Evolutionary conservation across 441 rosid genomes (phyloP).

Genomic region (Aquilaria agallochum): DNA sequence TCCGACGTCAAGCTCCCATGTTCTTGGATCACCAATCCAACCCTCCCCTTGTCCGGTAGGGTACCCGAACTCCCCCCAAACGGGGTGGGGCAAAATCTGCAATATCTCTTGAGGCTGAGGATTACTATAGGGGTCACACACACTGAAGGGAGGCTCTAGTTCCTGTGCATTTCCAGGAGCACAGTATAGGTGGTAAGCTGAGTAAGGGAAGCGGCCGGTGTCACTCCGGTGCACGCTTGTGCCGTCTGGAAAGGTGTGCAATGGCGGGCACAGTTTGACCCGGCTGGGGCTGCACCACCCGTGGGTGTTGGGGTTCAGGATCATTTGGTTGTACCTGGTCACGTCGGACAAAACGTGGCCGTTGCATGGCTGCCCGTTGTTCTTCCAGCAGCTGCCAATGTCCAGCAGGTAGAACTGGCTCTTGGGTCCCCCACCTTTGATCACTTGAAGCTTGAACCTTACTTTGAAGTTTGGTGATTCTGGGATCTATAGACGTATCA

Average conservation of each 20-base stretch:
- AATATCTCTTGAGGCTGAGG: conserved; percentile 87
- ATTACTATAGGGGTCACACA: conserved; percentile 87
- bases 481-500: conserved; percentile 36
- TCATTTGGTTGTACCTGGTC: conserved; percentile 80
- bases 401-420: conserved; percentile 84
- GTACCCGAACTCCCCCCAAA: conserved; percentile 81
- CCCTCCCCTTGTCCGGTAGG: conserved; percentile 75
- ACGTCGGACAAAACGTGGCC: conserved; percentile 72
- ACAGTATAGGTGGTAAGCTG: conserved; percentile 74
- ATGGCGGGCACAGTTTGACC: conserved; percentile 57
- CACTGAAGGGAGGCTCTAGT: conserved; percentile 48
- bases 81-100: conserved; percentile 80
- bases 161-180: conserved; percentile 68
- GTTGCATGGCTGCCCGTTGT: conserved; percentile 65
- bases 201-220: conserved; percentile 51
- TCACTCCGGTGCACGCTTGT: conserved; percentile 55
- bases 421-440: conserved; percentile 69
- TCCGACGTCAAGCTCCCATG: conserved; percentile 83
- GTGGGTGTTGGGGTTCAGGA: conserved; percentile 54
- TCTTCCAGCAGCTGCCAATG: conserved; percentile 94
- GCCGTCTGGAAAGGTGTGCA: conserved; percentile 61
- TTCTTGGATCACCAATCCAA: conserved; percentile 76
- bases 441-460: conserved; percentile 53
- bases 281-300: conserved; percentile 50
- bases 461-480: conserved; percentile 76